Base-by-base conservation (phyloP, 2,329 filamentous ascomycete species). In the Talaromyces albobiverticillius region DNA sequence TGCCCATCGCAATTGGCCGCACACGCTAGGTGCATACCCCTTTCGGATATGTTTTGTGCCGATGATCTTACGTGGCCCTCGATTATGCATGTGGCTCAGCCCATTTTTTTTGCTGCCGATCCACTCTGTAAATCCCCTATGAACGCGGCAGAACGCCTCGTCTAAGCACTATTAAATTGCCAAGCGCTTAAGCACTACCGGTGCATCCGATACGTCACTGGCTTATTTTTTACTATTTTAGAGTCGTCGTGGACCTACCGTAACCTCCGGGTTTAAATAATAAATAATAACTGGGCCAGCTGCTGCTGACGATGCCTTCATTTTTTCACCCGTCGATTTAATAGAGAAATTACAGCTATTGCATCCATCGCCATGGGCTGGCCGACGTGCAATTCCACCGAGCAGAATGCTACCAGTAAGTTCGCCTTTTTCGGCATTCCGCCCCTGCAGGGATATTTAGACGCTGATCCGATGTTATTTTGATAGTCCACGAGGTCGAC, bases 301-400 rank as follows among this genome's bases (percentile, higher is more conserved):
- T 29, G 18, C 36, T 22, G 36, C 20, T 18, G n/a, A 16, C 20
- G 5, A 20, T 40, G 11, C 20, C n/a, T 20, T 40, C 18, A 6
- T 40, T 22, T 22, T 9, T 22, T 22, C 10, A 5, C 26, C 26
- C 26, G 26, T 29, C 26, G 26, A 29, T 29, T n/a, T n/a, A n/a
- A n/a, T n/a, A n/a, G n/a, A n/a, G n/a, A n/a, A n/a, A n/a, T 10
- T 6, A 29, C 26, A 29, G 10, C 26, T 18, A 16, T 22, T 40
- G n/a, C 16, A 18, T 7, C 18, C 18, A n/a, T n/a, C n/a, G 42
- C 42, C 46, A 72, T 69, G 66, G 63, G 60, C 40, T 69, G 66
- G 67, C 65, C 65, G 51, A 40, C 58, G 51, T 78, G 76, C 64
- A 77, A 79, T 58, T 69, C 70, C 10, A 77, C 75, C 14, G 63